phyloP scores from a whole-genome alignment of 768 basidiomycete genomes.

The Nevesoporus exiguus region DNA sequence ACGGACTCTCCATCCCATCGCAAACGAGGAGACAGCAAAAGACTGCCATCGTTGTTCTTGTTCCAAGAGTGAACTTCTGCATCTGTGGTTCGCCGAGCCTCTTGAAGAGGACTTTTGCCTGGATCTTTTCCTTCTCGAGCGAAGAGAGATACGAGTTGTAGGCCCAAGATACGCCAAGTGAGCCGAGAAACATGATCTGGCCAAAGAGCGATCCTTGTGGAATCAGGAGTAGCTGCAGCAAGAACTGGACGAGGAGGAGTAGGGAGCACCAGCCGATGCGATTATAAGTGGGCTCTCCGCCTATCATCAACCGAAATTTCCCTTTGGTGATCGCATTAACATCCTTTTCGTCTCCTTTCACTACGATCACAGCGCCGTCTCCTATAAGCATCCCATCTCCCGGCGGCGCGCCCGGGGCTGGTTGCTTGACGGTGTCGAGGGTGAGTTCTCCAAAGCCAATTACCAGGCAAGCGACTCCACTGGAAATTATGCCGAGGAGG shows the following conservation, averaged over 20 bases:
- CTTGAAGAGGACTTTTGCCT: conserved; percentile 10
- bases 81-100: background rate
- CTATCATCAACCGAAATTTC: conserved; percentile 23
- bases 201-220: conserved; percentile 35
- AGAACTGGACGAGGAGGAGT: conserved; percentile 32
- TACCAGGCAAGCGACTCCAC: conserved; percentile 27
- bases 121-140: conserved; percentile 35
- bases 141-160: conserved; percentile 37
- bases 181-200: conserved; percentile 33
- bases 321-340: conserved; percentile 34
- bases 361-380: conserved; percentile 25
- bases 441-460: conserved; percentile 30
- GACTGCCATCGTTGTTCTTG: background rate
- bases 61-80: background rate
- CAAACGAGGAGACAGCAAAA: background rate
- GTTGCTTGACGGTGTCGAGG: conserved; percentile 13
- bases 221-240: conserved; percentile 34
- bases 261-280: conserved; percentile 29
- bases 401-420: conserved; percentile 25
- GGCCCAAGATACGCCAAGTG: conserved; percentile 33
- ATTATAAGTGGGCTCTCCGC: conserved; percentile 12
- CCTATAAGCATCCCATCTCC: conserved; percentile 33
- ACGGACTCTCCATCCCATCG: background rate
- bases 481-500: conserved; percentile 32
- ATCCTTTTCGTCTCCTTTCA: conserved; percentile 31